Base-by-base conservation (phyloP, 176 grass and related monocot genomes). In the Eleusine indica region DNA sequence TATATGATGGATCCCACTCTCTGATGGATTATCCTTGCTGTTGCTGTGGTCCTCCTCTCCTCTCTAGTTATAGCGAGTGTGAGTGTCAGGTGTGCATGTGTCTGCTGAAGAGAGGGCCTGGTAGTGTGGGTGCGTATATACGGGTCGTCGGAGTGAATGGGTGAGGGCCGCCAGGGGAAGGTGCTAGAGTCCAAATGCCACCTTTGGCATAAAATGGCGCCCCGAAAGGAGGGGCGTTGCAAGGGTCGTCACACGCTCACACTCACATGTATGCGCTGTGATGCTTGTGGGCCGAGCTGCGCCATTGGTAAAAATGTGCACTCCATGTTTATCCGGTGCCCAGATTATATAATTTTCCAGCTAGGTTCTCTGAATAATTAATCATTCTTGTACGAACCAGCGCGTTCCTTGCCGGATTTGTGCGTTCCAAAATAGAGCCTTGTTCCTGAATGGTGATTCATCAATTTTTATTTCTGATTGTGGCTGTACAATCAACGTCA, bases 131-230 rank as follows among this genome's bases (percentile, higher is more conserved):
- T 14, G 49, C 16, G 44, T 52, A 11, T 52, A 52, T 52, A 52
- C 16, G 32, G 32, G 32, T 32, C 32, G 32, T 32, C 32, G 32
- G 32, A 32, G 32, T 32, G 32, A 32, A 32, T 32, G 32, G 32
- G 32, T 35, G 32, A 2, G 32, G 32, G 32, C 32, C 32, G 32
- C 32, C 32, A 35, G 48, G 48, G 15, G 12, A 52, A 52, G 49
- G 49, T 49, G 48, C 14, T 52, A 52, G 49, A 52, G 49, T 52
- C 49, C 49, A 52, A 52, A 52, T 25, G 58, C 74, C 67, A 78
- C 54, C 38, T 85, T 44, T 71, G 65, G 77, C 64, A 54, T 70
- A 41, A 58, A 62, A 47, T 10, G 61, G 68, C 68, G 60, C 51
- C 18, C 28, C 32, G 42, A 35, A 64, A 82, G 22, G 32, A 11